These are phyloP conservation scores for Penicillium arizonense DNA, from an alignment of 495 filamentous ascomycete genomes.

Conservation along the genomic window DNA sequence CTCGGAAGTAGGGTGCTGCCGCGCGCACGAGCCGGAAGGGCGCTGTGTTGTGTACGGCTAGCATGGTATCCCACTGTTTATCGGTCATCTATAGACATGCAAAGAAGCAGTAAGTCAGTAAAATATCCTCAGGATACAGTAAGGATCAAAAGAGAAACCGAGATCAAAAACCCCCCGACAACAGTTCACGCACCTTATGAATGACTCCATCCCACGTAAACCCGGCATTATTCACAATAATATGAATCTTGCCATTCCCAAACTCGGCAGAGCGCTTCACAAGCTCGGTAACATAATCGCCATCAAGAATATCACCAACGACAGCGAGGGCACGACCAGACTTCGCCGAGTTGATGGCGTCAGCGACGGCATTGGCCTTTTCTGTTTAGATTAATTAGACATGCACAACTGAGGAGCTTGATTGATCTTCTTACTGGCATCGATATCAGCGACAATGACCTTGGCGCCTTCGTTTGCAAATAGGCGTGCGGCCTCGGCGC, in stretches of 20 bases:
- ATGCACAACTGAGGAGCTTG: background rate
- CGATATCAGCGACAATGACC: slow-evolving; percentile 80
- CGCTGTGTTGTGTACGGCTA: slow-evolving; percentile 75
- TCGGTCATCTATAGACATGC: slow-evolving; percentile 63
- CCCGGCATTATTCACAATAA: slow-evolving; percentile 86
- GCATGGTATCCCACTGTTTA: slow-evolving; percentile 87
- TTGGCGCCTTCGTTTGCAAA: slow-evolving; percentile 87
- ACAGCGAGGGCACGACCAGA: slow-evolving; percentile 67
- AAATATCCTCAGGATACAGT: no score
- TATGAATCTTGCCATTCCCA: slow-evolving; percentile 81
- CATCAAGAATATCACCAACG: slow-evolving; percentile 69
- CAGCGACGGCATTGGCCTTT: slow-evolving; percentile 62
- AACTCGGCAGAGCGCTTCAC: slow-evolving; percentile 75
- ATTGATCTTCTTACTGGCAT: slow-evolving; percentile 52
- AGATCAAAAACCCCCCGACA: background rate
- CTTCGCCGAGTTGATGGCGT: slow-evolving; percentile 59
- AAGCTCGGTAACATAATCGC: slow-evolving; percentile 62
- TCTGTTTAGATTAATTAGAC: slow-evolving; percentile 29
- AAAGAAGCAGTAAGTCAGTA: no score
- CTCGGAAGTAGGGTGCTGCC: slow-evolving; percentile 80
- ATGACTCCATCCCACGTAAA: slow-evolving; percentile 91
- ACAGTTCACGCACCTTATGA: slow-evolving; percentile 59
- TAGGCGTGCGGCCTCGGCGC: slow-evolving; percentile 74
- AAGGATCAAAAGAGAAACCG: background rate
- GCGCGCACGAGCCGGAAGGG: slow-evolving; percentile 80